Evolutionary conservation across 768 basidiomycete species (phyloP), one percentile per base, ranked within the genome.

Genomic region (Lenzites betulinus): DNA sequence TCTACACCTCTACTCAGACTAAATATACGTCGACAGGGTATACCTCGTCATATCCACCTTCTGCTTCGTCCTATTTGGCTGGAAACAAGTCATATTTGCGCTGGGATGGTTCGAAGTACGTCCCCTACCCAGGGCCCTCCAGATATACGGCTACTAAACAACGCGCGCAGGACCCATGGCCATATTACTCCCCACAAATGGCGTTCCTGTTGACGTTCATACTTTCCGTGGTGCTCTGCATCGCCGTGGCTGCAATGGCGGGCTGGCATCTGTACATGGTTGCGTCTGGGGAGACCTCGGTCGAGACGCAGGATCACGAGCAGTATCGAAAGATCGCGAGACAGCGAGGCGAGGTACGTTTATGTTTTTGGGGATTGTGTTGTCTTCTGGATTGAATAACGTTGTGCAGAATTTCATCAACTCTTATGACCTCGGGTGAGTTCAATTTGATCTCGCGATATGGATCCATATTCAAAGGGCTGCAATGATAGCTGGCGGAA

Each of bases 251-350:
- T 4, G 76, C 89, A 39, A 91, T 95, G 89, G 75, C 84, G 4
- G 68, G 76, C 2, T 94, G 85, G 76, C 92, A 93, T 63, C 61
- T 94, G 1, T 90, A 84, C 77, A 81, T 88, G 56, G 75, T 97
- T 13, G 72, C 83, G 0, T 71, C 77, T 36, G 94, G 87, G 0
- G 95, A 98, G 71, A 98, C 95, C 0, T 83, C 89, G 1, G 95
- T 98, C 7, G 97, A 99, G 74, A 81, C 82, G 7, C 92, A 94
- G 64, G 96, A 98, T 67, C 85, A 94, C 67, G 85, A 86, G 8
- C 81, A 88, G 28, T 96, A 98, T 69, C 78, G 83, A 1, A 83
- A 77, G 58, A 74, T 84, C 36, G 94, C 95, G 1, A 82, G 83
- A 58, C 74, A 77, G 11, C 78, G 93, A 25, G 87, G 87, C 42